Percentiles rank a stretch among this genome's conserved stretches.
Conservation (phyloP, 2,329 filamentous ascomycete species). For the Drechslerella coelobrocha region DNA sequence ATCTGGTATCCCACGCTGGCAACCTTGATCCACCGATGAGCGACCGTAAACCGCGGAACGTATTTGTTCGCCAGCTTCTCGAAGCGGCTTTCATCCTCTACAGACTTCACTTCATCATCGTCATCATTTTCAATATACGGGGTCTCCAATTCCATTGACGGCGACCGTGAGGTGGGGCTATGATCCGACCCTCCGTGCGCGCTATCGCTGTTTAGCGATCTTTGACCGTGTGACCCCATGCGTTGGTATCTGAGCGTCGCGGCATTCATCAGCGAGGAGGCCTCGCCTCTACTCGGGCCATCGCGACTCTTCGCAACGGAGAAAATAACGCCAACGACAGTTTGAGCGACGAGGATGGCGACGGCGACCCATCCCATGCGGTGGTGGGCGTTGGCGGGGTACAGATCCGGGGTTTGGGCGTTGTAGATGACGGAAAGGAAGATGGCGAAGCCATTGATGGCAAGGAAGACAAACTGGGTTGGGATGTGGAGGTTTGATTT, state of each 20-base stretch:
- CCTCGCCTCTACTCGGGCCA: constrained; percentile 60
- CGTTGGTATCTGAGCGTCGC: constrained; percentile 38
- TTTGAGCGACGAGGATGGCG: constrained; percentile 73
- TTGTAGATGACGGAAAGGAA: constrained; percentile 76
- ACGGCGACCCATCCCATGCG: constrained; percentile 86
- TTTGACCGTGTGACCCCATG: constrained; percentile 35
- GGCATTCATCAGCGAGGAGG: constrained; percentile 69
- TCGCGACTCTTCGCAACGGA: constrained; percentile 63
- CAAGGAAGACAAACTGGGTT: constrained; percentile 72
- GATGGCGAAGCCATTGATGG: constrained; percentile 69
- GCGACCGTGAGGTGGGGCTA: constrained; percentile 38
- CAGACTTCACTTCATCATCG: constrained; percentile 29
- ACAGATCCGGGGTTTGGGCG: constrained; percentile 80
- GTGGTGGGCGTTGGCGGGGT: constrained; percentile 85
- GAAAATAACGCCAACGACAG: constrained; percentile 67
- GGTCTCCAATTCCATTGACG: constrained; percentile 37
- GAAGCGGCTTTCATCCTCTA: constrained; percentile 28
- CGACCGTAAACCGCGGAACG: constrained; percentile 37
- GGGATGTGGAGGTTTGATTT: constrained; percentile 76
- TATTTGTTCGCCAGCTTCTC: constrained; percentile 42
- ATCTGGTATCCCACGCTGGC: constrained; percentile 69
- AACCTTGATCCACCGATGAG: constrained; percentile 29
- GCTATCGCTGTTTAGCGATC: constrained; percentile 46
- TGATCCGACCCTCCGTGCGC: constrained; percentile 46
- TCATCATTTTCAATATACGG: constrained; percentile 34